Evolutionary conservation across 257 asterid genomes (phyloP), one percentile per base, ranked within the genome.

Genomic region (Penstemon eatonii): DNA sequence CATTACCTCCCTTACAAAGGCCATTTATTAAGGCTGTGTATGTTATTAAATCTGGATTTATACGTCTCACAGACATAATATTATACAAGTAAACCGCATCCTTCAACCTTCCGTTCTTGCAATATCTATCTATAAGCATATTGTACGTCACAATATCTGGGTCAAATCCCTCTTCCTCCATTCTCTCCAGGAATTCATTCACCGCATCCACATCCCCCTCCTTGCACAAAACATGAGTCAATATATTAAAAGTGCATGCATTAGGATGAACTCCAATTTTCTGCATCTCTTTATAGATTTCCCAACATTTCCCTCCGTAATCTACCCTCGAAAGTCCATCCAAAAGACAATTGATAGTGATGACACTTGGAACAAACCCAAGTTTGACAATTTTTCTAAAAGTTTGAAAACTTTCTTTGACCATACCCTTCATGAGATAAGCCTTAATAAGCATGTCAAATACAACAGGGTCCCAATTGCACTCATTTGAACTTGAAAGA

Each of bases 371-470:
- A 72, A 77, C 73, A 76, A 90, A 84, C 10, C 92, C 96, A 7
- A 74, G 80, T 74, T 71, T 82, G 56, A 70, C 84, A 70, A 68
- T 81, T 76, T 77, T 78, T 42, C 68, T 80, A 70, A 83, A 88
- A 52, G 76, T 80, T 60, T 42, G 83, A 72, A 72, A 84, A 72
- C 95, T 79, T 45, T 87, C 87, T 65, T 64, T 59, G 69, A 82
- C 80, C 95, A 78, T 81, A 52, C 85, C 87, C 62, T 63, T 70
- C 60, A 75, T 79, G 66, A 90, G 86, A 73, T 83, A 90, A 72
- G 96, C 95, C 88, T 87, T 90, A 67, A 90, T 70, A 53, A 92
- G 89, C 95, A 92, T 86, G 77, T 92, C 98, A 76, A 90, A 85
- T 52, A 90, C 95, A 68, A 83, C 86, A 61, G 95, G 95, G 60